A percentile compares a stretch with the other conserved stretches of the same genome.
Conservation (phyloP, 805 yeast species). For the Candida maesae region DNA sequence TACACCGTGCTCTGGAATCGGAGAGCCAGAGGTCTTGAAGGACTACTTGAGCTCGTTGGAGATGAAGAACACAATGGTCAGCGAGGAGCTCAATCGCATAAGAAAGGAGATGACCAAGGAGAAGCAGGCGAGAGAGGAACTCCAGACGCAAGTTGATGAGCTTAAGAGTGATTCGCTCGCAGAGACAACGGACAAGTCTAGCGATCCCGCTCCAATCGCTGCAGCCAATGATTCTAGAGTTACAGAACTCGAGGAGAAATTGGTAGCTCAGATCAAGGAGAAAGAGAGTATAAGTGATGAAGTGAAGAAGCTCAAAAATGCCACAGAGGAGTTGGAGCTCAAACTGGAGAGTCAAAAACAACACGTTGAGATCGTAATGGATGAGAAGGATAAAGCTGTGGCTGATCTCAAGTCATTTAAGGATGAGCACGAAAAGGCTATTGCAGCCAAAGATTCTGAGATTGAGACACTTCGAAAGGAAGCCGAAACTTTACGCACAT, state of each 20-base stretch:
- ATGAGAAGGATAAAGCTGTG: constrained; percentile 7
- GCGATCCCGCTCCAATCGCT: background rate
- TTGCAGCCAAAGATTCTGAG: background rate
- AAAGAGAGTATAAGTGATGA: constrained; percentile 7
- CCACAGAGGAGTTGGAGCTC: constrained; percentile 11
- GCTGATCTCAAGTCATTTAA: background rate
- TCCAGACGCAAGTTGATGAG: constrained; percentile 6
- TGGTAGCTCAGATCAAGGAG: background rate
- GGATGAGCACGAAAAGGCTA: background rate
- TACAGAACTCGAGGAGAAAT: background rate
- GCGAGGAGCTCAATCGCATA: constrained; percentile 56
- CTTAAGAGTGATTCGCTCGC: background rate
- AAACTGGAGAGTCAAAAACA: constrained; percentile 9
- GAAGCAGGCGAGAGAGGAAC: constrained; percentile 9
- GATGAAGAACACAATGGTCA: constrained; percentile 56
- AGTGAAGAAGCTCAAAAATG: constrained; percentile 7
- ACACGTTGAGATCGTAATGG: constrained; percentile 1
- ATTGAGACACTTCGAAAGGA: background rate
- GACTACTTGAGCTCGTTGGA: constrained; percentile 65
- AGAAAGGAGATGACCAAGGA: constrained; percentile 13
- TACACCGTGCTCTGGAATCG: constrained; percentile 75
- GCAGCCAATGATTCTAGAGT: background rate
- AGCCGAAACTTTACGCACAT: background rate
- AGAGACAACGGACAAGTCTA: background rate
- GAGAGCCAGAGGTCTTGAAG: constrained; percentile 66